Base-by-base conservation (phyloP, 257 asterid species). In the Solanum pimpinellifolium region DNA sequence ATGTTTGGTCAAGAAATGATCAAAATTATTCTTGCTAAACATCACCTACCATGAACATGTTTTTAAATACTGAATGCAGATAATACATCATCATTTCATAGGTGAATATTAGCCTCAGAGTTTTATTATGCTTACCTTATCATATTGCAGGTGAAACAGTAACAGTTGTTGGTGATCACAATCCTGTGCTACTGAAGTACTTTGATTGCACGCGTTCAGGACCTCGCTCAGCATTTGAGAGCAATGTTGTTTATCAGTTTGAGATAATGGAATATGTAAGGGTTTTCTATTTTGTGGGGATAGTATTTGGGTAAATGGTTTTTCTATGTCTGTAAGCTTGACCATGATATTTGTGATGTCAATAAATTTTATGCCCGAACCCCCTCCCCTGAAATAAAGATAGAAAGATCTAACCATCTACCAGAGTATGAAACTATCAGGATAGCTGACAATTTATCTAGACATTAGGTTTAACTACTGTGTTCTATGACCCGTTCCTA, bases 201-300 rank as follows among this genome's bases (percentile, higher is more conserved):
- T 97, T 95, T 88, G 99, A 97, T 81, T 95, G 98, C 95, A 95
- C 99, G 20, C 93, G 99, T 87, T 95, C 99, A 87, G 99, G 99
- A 87, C 99, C 99, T 87, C 99, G 99, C 87, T 97, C 99, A 23
- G 99, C 99, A 81, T 97, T 97, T 86, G 99, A 97, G 90, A 87
- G 92, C 92, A 94, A 97, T 89, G 99, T 97, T 89, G 99, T 97
- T 89, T 95, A 92, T 92, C 99, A 97, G 86, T 97, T 93, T 93
- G 99, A 97, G 92, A 93, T 95, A 87, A 97, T 97, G 99, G 99
- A 97, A 95, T 93, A 95, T 89, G 99, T 97, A 96, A 96, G 99
- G 73, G 87, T 83, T 86, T 41, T 62, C 62, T 85, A 69, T 37
- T 27, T 14, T 5, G 60, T 86, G 73, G 68, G 85, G 39, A 25